Base-by-base conservation (phyloP, 352 stramenopile species). In the Phytophthora nicotianae region DNA sequence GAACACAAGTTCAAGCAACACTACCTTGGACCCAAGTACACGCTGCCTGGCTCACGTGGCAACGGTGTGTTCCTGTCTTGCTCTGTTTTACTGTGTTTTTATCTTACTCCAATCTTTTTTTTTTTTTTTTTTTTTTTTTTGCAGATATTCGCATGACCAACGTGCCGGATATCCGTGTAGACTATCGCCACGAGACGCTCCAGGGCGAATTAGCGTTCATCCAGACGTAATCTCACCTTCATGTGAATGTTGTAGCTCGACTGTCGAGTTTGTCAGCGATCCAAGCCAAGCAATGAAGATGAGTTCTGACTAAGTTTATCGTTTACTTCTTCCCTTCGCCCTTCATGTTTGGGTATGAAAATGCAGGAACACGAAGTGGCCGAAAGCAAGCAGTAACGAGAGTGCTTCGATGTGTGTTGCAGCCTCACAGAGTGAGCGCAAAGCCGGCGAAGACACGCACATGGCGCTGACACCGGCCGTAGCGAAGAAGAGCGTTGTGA, bases 1-100 rank as follows among this genome's bases (percentile, higher is more conserved):
- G 97, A 99, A 69, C 85, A 98, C 65, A 83, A 97, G 35, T 98
- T 99, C 70, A 99, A 99, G 83, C 65, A 94, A 58, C 92, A 99
- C 75, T 99, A 97, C 72, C 77, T 99, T 27, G 97, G 97, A 19
- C 86, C 89, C 41, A 84, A 97, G 68, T 99, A 98, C 68, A 74
- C 75, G 20, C 56, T 90, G 6, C 74, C 81, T 11, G 83, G 83
- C 9, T 81, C 86, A 4, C 72, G 83, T 9, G 86, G 86, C 71
- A 95, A 95, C 67, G 85, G 85, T 93, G 41, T 50, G 82, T 74
- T 16, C 33, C 14, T 35, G 35, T 50, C 11, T n/a, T 21, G n/a
- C 5, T 16, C 11, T 49, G 29, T 57, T 40, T 38, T 14, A 10
- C 50, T 55, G 13, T 58, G 38, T 35, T 14, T 0, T 35, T 35